These are phyloP conservation scores for Phytopythium litorale DNA, from an alignment of 352 stramenopile species.

Conservation along the genomic window DNA sequence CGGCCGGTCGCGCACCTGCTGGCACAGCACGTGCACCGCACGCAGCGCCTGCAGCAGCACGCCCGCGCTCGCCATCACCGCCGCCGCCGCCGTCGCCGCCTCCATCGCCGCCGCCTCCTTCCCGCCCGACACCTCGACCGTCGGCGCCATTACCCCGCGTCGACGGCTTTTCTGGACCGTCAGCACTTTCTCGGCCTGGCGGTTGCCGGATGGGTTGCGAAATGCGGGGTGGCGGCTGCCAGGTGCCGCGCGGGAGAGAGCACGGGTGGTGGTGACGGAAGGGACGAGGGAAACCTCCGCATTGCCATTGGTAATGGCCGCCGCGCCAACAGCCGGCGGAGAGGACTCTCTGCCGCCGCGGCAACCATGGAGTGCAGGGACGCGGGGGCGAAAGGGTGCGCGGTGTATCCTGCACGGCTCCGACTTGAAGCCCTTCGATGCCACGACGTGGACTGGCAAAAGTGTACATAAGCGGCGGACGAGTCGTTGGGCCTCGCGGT, in stretches of 20 bases:
- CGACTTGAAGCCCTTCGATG: not conserved
- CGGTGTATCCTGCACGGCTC: not conserved
- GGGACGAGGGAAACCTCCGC: not conserved
- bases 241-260: slow-evolving; percentile 1
- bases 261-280: not conserved
- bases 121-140: slow-evolving; percentile 6
- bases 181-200: not conserved
- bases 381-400: slow-evolving; percentile 1
- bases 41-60: slow-evolving; percentile 35
- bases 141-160: not conserved
- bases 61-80: slow-evolving; percentile 24
- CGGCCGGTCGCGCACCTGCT: slow-evolving; percentile 39
- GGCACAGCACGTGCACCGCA: slow-evolving; percentile 33
- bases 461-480: not conserved
- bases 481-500: not conserved
- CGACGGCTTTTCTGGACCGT: not conserved
- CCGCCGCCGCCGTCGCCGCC: not conserved
- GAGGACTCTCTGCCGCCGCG: slow-evolving; percentile 4
- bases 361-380: not conserved
- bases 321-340: not conserved
- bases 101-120: not conserved
- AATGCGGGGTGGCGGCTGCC: not conserved
- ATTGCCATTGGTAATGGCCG: not conserved
- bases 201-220: slow-evolving; percentile 1
- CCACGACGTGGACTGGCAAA: not conserved